These are phyloP conservation scores for Hibiscus trionum DNA, from an alignment of 345 rosid species.

Conservation along the genomic window DNA sequence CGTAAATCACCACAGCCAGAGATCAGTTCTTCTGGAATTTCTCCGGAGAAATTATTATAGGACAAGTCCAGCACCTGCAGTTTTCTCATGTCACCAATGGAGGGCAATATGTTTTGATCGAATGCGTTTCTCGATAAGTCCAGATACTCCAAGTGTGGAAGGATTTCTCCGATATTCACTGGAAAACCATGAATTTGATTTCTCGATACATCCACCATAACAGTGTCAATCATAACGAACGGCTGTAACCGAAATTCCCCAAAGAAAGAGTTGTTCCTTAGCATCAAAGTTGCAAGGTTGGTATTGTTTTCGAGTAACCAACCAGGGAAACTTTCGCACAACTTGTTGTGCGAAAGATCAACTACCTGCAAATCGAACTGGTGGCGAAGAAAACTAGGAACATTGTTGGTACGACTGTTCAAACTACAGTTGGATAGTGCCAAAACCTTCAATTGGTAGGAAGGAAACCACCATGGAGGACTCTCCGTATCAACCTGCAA, in stretches of 20 bases:
- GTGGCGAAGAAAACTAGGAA: neutral
- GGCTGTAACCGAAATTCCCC: neutral
- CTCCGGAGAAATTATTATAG: neutral
- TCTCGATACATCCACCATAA: neutral
- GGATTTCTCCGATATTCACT: neutral
- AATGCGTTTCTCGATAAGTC: neutral
- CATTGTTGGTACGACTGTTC: neutral
- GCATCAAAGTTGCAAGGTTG: neutral
- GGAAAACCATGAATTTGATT: neutral
- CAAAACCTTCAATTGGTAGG: neutral
- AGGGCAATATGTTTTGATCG: neutral
- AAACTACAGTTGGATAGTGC: neutral
- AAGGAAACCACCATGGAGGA: slow-evolving; percentile 1
- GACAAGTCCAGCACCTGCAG: neutral
- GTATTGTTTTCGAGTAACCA: neutral
- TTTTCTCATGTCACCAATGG: neutral
- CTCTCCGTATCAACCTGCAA: neutral
- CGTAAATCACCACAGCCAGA: neutral
- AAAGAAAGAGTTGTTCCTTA: neutral
- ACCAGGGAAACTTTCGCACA: neutral
- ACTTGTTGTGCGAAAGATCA: neutral
- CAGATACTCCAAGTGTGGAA: neutral
- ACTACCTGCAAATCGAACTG: neutral
- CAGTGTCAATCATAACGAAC: neutral
- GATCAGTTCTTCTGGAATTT: neutral